A percentile compares a stretch with the other conserved stretches of the same genome.
These are phyloP conservation scores for Trametes pubescens DNA, from an alignment of 1,284 basidiomycete genomes.

Conservation along the genomic window DNA sequence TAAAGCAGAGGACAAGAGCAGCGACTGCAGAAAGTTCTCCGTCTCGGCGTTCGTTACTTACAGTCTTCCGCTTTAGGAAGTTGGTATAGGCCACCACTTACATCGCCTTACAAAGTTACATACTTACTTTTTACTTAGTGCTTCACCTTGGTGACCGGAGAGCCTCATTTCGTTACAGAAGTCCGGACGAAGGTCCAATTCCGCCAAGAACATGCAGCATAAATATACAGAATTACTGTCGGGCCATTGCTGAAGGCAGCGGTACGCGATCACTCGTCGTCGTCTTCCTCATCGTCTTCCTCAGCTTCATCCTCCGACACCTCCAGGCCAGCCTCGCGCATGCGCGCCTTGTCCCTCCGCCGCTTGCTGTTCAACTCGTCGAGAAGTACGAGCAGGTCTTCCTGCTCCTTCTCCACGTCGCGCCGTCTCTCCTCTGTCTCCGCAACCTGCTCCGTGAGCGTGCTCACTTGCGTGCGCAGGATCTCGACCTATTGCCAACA, in stretches of 20 bases:
- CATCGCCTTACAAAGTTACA: not conserved
- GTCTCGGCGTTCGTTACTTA: not conserved
- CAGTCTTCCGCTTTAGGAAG: not conserved
- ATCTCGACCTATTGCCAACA: slow-evolving; percentile 36
- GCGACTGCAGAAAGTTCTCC: not conserved
- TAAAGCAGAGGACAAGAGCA: not conserved
- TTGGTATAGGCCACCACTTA: no score
- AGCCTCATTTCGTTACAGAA: not conserved
- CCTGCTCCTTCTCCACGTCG: slow-evolving; percentile 94
- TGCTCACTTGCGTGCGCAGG: slow-evolving; percentile 52
- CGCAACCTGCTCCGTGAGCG: slow-evolving; percentile 59
- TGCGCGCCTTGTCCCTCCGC: slow-evolving; percentile 78
- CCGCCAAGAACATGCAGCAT: not conserved
- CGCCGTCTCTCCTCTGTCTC: slow-evolving; percentile 69
- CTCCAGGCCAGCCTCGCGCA: slow-evolving; percentile 78
- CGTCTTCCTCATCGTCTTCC: slow-evolving; percentile 58
- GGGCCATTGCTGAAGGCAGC: not conserved
- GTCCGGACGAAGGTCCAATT: not conserved
- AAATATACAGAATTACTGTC: not conserved
- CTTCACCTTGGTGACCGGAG: no score
- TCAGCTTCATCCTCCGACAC: slow-evolving; percentile 93
- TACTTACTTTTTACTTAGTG: not conserved
- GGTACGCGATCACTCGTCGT: slow-evolving; percentile 49
- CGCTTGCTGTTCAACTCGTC: slow-evolving; percentile 93
- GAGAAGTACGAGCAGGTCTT: slow-evolving; percentile 91